Evolutionary conservation across 495 filamentous ascomycete genomes (phyloP).

Genomic region (Lasiosphaeria miniovina): DNA sequence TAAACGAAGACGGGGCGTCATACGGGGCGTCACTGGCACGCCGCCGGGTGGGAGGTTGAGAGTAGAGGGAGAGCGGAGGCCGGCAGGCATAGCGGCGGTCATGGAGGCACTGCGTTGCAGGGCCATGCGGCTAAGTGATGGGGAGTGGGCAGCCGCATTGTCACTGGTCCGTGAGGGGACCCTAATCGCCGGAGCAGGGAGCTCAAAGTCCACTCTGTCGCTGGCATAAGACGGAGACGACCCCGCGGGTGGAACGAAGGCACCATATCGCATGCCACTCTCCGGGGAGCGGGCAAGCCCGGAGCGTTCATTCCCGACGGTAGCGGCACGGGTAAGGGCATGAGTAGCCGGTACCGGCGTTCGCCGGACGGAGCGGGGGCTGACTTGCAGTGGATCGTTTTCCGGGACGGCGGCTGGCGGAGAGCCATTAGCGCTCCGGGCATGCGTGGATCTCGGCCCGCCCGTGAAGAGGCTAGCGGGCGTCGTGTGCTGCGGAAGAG

Average conservation of each 20-base stretch:
- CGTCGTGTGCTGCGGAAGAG: conserved; percentile 20
- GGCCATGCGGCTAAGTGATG: conserved; percentile 12
- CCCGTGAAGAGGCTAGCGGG: conserved; percentile 18
- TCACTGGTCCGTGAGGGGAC: conserved; percentile 45
- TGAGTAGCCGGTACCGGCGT: conserved; percentile 10
- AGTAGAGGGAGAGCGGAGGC: conserved; percentile 9
- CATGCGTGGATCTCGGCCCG: conserved; percentile 15
- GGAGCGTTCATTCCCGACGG: conserved; percentile 30
- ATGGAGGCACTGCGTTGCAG: conserved; percentile 27
- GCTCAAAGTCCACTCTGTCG: conserved; percentile 46
- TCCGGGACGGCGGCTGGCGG: neutral
- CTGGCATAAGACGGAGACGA: conserved; percentile 40
- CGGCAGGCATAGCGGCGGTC: conserved; percentile 12
- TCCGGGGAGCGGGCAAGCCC: conserved; percentile 31
- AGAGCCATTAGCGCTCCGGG: conserved; percentile 5
- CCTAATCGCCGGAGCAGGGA: conserved; percentile 73
- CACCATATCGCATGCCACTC: conserved; percentile 61
- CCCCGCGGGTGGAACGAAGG: conserved; percentile 62
- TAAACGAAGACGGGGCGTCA: conserved; percentile 25
- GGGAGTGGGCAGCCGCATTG: conserved; percentile 7
- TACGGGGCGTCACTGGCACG: neutral
- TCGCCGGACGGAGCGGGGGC: conserved; percentile 26
- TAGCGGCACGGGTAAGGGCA: conserved; percentile 11
- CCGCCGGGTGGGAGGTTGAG: conserved; percentile 15
- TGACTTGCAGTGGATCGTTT: conserved; percentile 18